These are phyloP conservation scores for Pythium brassicae DNA, from an alignment of 352 stramenopile species.

Conservation along the genomic window DNA sequence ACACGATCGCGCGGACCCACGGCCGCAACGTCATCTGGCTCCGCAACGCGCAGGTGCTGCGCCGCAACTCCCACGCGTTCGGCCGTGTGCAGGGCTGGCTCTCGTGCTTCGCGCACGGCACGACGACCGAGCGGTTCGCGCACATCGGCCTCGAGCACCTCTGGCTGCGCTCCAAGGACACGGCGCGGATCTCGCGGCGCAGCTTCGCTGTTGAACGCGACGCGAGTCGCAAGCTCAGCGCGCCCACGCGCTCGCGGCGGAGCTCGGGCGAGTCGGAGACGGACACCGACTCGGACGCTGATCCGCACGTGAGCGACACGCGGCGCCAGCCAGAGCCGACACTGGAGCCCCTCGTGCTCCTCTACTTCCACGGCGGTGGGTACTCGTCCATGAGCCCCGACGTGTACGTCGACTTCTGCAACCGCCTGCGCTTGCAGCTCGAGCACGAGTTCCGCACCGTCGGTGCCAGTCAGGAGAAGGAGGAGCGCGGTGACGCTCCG, in stretches of 20 bases:
- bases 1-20: constrained; percentile 18
- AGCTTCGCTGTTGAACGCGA: neutral
- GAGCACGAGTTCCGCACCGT: constrained; percentile 16
- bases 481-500: no score
- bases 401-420: constrained; percentile 49
- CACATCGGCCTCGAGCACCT: constrained; percentile 45
- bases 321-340: constrained; percentile 5
- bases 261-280: no score
- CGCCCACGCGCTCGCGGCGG: no score
- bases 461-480: constrained; percentile 13
- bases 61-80: constrained; percentile 32
- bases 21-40: constrained; percentile 32
- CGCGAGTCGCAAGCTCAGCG: neutral
- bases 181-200: neutral
- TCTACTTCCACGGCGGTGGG: constrained; percentile 60
- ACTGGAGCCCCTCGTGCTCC: constrained; percentile 30
- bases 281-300: no score
- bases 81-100: constrained; percentile 22
- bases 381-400: constrained; percentile 49
- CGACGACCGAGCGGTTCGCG: constrained; percentile 23
- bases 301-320: neutral
- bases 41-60: constrained; percentile 29
- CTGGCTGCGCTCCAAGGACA: constrained; percentile 26
- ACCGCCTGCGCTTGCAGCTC: constrained; percentile 22
- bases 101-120: constrained; percentile 25